phyloP scores from a whole-genome alignment of 192 early-diverging fungal genomes.

The Umbelopsis isabellina region DNA sequence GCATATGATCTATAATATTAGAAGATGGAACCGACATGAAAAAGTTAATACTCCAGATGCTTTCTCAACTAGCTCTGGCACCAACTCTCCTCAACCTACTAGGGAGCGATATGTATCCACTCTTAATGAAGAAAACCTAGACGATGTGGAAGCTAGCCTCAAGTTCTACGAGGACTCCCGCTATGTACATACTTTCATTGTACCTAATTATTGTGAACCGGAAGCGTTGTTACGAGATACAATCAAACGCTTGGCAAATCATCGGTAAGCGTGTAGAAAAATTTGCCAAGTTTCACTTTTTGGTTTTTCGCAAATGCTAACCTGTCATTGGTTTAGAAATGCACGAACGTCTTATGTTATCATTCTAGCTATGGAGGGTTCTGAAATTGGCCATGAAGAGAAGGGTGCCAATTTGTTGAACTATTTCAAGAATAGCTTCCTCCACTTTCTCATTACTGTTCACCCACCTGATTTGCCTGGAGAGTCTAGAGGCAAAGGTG shows the following conservation, averaged over 20 bases:
- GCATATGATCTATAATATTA: slow-evolving; percentile 44
- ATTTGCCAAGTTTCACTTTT: background rate
- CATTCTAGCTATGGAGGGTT: slow-evolving; percentile 74
- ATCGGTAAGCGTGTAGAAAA: slow-evolving; percentile 54
- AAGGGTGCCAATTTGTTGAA: slow-evolving; percentile 60
- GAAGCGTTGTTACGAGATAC: slow-evolving; percentile 72
- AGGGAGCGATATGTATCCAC: background rate
- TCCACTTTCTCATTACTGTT: slow-evolving; percentile 66
- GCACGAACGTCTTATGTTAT: slow-evolving; percentile 52
- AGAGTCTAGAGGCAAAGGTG: slow-evolving; percentile 68
- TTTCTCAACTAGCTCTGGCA: slow-evolving; percentile 1
- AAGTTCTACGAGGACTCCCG: slow-evolving; percentile 26
- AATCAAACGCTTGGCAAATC: slow-evolving; percentile 65
- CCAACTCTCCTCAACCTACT: slow-evolving; percentile 2
- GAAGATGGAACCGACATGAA: slow-evolving; percentile 38
- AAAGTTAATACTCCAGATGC: slow-evolving; percentile 8
- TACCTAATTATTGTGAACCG: slow-evolving; percentile 75
- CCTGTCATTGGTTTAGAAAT: slow-evolving; percentile 33
- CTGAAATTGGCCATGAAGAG: slow-evolving; percentile 51
- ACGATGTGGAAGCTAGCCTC: slow-evolving; percentile 30
- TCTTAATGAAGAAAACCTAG: background rate
- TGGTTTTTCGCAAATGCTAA: background rate
- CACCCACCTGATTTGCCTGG: slow-evolving; percentile 62
- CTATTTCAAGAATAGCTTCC: slow-evolving; percentile 59
- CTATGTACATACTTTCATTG: slow-evolving; percentile 66